Base-by-base conservation (phyloP, 164 flowering plant species). In the Amborella trichopoda region DNA sequence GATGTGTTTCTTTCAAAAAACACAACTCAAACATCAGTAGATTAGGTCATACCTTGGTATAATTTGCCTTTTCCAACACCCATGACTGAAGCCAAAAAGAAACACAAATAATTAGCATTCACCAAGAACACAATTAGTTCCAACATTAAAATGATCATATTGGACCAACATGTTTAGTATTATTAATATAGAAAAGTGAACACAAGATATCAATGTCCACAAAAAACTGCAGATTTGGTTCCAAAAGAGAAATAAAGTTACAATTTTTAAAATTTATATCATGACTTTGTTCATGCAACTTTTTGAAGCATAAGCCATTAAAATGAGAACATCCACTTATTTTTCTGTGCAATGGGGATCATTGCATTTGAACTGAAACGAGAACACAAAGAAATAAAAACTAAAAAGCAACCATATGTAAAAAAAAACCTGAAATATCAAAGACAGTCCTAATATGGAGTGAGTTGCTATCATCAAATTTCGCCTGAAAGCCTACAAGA, bases 391-490 rank as follows among this genome's bases (percentile, higher is more conserved):
- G 28, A 33, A 53, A 40, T 23, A 3, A 27, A 19, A 44, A 37
- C 6, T 18, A 40, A 27, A 42, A 12, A 39, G 23, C 10, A 14
- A n/a, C 13, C 13, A 10, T n/a, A 32, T 32, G 36, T 6, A 4
- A 30, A 4, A 33, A 48, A 23, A 56, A 41, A 93, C 99, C 99
- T 93, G 91, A 68, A 73, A 88, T 66, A 79, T 63, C 66, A 88
- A 68, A 73, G 67, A 27, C 43, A 60, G 32, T 9, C 83, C 95
- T 60, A 93, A 67, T 64, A 76, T 54, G 28, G 67, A 26, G 68
- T 93, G 96, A 30, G 66, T 64, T 26, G 94, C 82, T 53, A 88
- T 70, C 96, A 88, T 88, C 52, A 93, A 58, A 63, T 44, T 68
- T 23, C 77, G 68, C 61, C 75, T 78, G 67, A 87, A 93, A 53